Evolutionary conservation across 2,329 filamentous ascomycete species (phyloP), one percentile per base, ranked within the genome.

Genomic region (Colletotrichum tropicale): DNA sequence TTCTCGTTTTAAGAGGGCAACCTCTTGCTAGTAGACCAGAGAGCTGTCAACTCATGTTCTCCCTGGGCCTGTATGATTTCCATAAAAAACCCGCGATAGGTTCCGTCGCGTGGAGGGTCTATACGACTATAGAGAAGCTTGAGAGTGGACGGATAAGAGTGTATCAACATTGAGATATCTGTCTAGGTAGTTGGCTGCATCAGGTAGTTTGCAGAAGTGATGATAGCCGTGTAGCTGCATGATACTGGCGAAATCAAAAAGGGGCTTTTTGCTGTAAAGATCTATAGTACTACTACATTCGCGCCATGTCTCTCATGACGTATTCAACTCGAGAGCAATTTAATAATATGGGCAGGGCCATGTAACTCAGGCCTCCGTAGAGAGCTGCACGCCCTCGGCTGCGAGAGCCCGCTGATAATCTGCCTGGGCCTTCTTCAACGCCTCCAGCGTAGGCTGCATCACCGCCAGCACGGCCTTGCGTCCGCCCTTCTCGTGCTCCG

Each of bases 391-490:
- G 0, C 87, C 87, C 79, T 92, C 92, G 74, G 95, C 93, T 48
- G 92, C 91, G 74, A 96, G 86, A 15, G 93, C 94, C 79, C 89
- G 92, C 78, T 91, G 88, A 82, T 97, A 98, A 81, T 93, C 91
- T n/a, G 85, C 88, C 77, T 92, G 88, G 8, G 96, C 96, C 78
- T 90, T 91, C 74, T 91, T 89, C 76, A 98, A 85, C 15, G 95
- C 93, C 79, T 90, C 88, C 13, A 94, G 87, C 6, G 95, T 94
- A 6, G 95, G 95, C 73, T 91, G 91, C 83, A 98, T 91, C 80
- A 98, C 89, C 78, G 93, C 91, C 78, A 93, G 89, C 5, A 98
- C 95, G 4, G 93, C 94, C 77, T 92, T 92, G 77, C 90, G 90
- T 0, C 97, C 97, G 6, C 96, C 96, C 12, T 91, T 91, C 18